Evolutionary conservation across 192 early-diverging fungal genomes (phyloP).

Genomic region (Backusella westeae): DNA sequence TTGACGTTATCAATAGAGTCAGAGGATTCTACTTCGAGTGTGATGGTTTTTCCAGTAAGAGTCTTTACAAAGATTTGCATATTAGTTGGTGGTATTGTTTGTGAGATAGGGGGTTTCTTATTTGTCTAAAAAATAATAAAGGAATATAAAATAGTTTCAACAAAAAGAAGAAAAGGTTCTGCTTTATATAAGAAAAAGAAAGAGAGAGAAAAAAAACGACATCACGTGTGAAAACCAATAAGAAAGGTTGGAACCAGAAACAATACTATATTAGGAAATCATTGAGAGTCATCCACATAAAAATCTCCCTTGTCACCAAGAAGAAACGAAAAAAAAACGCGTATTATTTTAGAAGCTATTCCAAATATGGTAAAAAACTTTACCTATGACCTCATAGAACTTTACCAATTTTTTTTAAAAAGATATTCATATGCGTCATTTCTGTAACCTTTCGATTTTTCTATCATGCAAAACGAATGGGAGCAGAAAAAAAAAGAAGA

Average conservation of each 20-base stretch:
- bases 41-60: slow-evolving; percentile 65
- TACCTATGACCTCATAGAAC: slow-evolving; percentile 1
- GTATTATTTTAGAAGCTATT: neutral
- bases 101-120: neutral
- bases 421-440: neutral
- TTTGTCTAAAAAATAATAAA: neutral
- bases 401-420: neutral
- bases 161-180: neutral
- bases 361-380: slow-evolving; percentile 7
- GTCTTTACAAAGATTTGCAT: slow-evolving; percentile 71
- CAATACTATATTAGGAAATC: neutral
- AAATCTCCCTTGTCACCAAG: neutral
- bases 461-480: neutral
- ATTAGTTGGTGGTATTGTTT: neutral
- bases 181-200: slow-evolving; percentile 1
- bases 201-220: neutral
- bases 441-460: slow-evolving; percentile 6
- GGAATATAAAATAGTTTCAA: neutral
- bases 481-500: neutral
- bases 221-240: neutral
- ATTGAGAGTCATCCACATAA: neutral
- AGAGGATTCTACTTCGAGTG: slow-evolving; percentile 56
- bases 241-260: neutral
- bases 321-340: neutral
- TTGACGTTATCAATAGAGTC: neutral